phyloP scores from a whole-genome alignment of 768 basidiomycete species.

The Suillus weaverae region DNA sequence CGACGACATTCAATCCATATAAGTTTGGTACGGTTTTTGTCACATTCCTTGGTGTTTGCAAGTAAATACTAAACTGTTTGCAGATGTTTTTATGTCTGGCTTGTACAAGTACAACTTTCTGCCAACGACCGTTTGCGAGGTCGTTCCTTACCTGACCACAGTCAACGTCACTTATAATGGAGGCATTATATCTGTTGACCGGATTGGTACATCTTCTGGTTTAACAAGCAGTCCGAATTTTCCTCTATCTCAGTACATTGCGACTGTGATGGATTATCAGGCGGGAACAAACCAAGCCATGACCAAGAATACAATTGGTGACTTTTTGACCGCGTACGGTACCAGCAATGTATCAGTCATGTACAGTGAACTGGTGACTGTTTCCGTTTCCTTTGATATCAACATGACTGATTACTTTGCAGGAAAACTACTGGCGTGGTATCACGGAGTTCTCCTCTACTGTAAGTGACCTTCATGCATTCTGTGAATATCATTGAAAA shows the following conservation, averaged over 20 bases:
- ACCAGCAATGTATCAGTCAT: background rate
- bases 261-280: conserved; percentile 4
- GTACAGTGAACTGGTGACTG: background rate
- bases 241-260: background rate
- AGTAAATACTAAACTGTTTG: background rate
- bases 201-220: background rate
- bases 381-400: background rate
- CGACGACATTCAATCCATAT: background rate
- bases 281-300: background rate
- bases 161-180: conserved; percentile 15
- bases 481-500: background rate
- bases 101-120: conserved; percentile 18
- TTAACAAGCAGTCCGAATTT: background rate
- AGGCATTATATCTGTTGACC: background rate
- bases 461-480: background rate
- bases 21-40: conserved; percentile 1
- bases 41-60: background rate
- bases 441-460: conserved; percentile 10
- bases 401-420: background rate
- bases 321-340: conserved; percentile 4
- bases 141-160: conserved; percentile 14
- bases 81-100: background rate
- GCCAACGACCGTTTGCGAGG: conserved; percentile 7
- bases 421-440: conserved; percentile 15
- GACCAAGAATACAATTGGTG: conserved; percentile 2